Evolutionary conservation across 768 basidiomycete genomes (phyloP).

Genomic region (Infundibulicybe gibba): DNA sequence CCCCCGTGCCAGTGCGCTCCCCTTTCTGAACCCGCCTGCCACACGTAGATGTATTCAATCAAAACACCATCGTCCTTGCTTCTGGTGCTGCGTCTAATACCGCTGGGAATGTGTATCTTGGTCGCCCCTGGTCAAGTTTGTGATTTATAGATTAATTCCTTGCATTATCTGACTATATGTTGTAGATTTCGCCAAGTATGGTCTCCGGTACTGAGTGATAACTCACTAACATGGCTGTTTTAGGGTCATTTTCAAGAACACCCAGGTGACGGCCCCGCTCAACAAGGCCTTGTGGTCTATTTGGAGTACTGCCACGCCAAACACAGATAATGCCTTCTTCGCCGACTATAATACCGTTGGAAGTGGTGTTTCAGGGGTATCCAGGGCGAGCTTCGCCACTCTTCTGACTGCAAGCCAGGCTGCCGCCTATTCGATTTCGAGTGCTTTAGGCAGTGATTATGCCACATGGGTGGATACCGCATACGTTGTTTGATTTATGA

Average conservation of each 20-base stretch:
- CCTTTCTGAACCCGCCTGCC: background rate
- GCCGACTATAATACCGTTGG: constrained; percentile 45
- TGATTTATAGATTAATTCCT: constrained; percentile 1
- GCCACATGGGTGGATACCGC: constrained; percentile 41
- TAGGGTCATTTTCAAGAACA: constrained; percentile 50
- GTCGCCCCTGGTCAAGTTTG: constrained; percentile 46
- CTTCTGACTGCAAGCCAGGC: constrained; percentile 33
- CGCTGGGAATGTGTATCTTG: constrained; percentile 35
- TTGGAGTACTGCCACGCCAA: constrained; percentile 33
- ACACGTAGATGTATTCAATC: constrained; percentile 36
- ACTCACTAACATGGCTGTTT: background rate
- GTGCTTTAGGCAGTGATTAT: constrained; percentile 42
- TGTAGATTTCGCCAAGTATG: constrained; percentile 40
- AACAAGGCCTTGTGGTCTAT: constrained; percentile 42
- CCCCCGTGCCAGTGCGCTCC: background rate
- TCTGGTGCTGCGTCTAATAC: constrained; percentile 33
- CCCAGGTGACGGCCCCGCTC: constrained; percentile 33
- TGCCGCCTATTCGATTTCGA: constrained; percentile 33
- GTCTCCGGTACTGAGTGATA: background rate
- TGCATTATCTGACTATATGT: background rate
- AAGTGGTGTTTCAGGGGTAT: constrained; percentile 27
- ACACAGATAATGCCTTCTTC: constrained; percentile 40
- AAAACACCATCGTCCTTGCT: constrained; percentile 39
- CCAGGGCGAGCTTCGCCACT: constrained; percentile 36
- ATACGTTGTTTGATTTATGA: constrained; percentile 18